Evolutionary conservation across 331 rosid genomes (phyloP).

Genomic region (Phaseolus coccineus): DNA sequence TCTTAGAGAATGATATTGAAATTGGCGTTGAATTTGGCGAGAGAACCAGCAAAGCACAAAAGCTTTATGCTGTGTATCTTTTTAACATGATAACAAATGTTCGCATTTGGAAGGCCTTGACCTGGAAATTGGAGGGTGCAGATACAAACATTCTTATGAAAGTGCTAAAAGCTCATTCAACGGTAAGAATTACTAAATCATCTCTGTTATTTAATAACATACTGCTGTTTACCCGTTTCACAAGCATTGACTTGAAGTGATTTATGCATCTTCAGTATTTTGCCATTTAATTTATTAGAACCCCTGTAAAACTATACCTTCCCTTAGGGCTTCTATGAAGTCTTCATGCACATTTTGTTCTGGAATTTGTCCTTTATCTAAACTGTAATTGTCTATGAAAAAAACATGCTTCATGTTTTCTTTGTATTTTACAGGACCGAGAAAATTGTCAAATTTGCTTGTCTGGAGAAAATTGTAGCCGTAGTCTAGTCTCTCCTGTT

Average conservation of each 20-base stretch:
- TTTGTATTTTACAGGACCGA: slow-evolving; percentile 48
- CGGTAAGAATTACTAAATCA: slow-evolving; percentile 44
- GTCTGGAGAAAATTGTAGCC: not conserved
- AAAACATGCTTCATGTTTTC: not conserved
- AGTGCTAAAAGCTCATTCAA: slow-evolving; percentile 44
- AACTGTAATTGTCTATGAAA: not conserved
- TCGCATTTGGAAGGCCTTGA: slow-evolving; percentile 61
- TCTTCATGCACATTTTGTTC: not conserved
- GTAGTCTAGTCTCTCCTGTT: not conserved
- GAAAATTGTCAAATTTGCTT: slow-evolving; percentile 41
- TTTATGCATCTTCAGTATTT: too few species aligned
- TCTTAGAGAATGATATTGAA: not conserved
- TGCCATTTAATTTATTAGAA: too few species aligned
- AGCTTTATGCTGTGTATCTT: slow-evolving; percentile 51
- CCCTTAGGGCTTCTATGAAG: too few species aligned
- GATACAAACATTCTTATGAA: slow-evolving; percentile 39
- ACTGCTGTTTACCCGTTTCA: too few species aligned
- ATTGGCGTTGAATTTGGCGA: not conserved
- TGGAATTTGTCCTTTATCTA: not conserved
- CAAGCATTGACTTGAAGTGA: too few species aligned
- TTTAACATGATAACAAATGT: slow-evolving; percentile 62
- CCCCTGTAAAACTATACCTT: too few species aligned
- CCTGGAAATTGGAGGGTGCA: slow-evolving; percentile 8
- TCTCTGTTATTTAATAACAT: not conserved
- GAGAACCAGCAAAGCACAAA: not conserved